A percentile compares a stretch with the other conserved stretches of the same genome.
These are phyloP conservation scores for Trichoderma harzianum DNA, from an alignment of 2,329 filamentous ascomycete species.

Conservation along the genomic window DNA sequence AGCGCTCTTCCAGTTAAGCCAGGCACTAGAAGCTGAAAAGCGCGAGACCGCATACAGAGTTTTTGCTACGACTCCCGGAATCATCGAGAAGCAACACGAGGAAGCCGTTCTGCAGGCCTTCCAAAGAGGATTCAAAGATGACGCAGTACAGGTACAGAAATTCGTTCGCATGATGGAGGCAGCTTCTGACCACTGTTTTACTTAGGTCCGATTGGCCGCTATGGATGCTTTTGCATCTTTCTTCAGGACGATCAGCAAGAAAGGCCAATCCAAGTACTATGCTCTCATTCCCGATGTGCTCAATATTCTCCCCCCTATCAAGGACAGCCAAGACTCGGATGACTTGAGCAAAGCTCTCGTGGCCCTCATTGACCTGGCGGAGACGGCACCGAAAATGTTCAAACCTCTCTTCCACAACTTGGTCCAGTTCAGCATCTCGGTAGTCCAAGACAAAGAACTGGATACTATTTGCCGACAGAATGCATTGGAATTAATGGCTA, in stretches of 20 bases:
- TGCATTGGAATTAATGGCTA: conserved; percentile 93
- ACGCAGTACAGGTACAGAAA: conserved; percentile 67
- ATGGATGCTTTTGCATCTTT: conserved; percentile 97
- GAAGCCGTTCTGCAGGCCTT: conserved; percentile 87
- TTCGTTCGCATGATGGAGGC: not conserved
- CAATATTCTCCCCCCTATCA: conserved; percentile 90
- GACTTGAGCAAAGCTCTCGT: conserved; percentile 86
- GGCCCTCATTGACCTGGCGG: conserved; percentile 89
- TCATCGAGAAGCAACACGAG: conserved; percentile 95
- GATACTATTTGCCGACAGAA: conserved; percentile 89
- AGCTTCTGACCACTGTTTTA: not conserved
- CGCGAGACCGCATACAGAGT: conserved; percentile 93
- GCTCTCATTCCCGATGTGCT: conserved; percentile 83
- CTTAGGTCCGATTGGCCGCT: conserved; percentile 79
- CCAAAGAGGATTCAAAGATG: conserved; percentile 86
- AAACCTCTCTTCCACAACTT: conserved; percentile 89
- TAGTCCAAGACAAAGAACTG: conserved; percentile 94
- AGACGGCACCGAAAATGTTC: conserved; percentile 96
- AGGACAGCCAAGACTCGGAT: conserved; percentile 85
- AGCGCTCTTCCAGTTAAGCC: conserved; percentile 84
- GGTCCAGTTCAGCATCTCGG: conserved; percentile 87
- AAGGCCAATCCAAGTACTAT: conserved; percentile 84
- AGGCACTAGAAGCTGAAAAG: conserved; percentile 76
- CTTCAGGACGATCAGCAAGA: conserved; percentile 87
- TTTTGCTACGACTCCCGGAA: conserved; percentile 88